Conservation (phyloP, 1,139 yeast species). For the Candida sp. region DNA sequence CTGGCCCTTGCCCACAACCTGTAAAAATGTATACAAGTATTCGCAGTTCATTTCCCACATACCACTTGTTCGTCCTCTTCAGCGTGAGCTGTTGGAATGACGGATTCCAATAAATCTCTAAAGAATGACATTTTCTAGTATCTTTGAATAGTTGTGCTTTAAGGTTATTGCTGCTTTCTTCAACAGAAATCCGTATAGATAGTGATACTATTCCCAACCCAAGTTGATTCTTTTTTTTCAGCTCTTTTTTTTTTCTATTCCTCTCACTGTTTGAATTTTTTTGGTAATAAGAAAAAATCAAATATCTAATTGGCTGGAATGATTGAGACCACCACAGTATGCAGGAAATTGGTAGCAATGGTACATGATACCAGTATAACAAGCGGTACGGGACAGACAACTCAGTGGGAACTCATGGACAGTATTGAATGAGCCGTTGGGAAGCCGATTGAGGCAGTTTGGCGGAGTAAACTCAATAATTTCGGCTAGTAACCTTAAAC, state of each 20-base stretch:
- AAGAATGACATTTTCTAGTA: slow-evolving; percentile 51
- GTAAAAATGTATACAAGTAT: neutral
- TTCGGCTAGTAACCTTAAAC: too few species aligned
- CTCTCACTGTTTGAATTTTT: neutral
- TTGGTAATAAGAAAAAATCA: slow-evolving; percentile 11
- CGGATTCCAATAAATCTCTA: slow-evolving; percentile 82
- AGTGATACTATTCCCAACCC: neutral
- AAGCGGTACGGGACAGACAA: neutral
- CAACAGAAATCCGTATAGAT: slow-evolving; percentile 1
- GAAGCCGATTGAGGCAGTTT: too few species aligned
- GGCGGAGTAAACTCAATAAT: too few species aligned
- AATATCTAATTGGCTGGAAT: slow-evolving; percentile 14
- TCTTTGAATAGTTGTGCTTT: slow-evolving; percentile 2
- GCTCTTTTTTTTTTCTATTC: neutral
- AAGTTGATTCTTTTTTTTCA: neutral
- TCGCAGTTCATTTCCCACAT: slow-evolving; percentile 23
- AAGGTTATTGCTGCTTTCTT: neutral
- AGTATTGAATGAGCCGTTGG: too few species aligned
- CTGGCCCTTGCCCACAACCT: too few species aligned
- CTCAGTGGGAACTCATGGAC: too few species aligned
- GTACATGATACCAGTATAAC: neutral
- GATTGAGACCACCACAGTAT: neutral
- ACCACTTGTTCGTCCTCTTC: slow-evolving; percentile 41
- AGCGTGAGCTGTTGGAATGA: slow-evolving; percentile 87
- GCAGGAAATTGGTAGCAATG: slow-evolving; percentile 2